Evolutionary conservation across 768 basidiomycete species (phyloP).

Genomic region (Tricholomella constricta): DNA sequence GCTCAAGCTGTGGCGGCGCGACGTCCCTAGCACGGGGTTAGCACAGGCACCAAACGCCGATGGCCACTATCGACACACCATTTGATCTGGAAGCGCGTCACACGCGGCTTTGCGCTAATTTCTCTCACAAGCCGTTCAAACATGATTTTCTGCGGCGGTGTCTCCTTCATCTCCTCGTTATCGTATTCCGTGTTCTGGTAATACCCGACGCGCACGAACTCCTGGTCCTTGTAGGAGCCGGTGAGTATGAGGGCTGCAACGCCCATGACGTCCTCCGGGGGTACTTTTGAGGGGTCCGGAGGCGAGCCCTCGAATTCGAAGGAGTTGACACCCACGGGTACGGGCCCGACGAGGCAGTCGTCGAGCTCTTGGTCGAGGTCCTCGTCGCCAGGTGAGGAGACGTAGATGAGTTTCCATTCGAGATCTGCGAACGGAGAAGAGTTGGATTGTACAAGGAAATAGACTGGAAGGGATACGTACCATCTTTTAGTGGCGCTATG

Average conservation of each 20-base stretch:
- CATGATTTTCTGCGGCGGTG: conserved; percentile 64
- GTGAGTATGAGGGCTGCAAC: conserved; percentile 97
- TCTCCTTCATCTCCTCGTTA: conserved; percentile 86
- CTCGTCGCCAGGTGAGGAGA: conserved; percentile 89
- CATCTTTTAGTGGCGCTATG: conserved; percentile 87
- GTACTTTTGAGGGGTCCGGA: conserved; percentile 84
- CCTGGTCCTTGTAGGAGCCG: conserved; percentile 93
- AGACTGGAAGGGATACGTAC: conserved; percentile 38
- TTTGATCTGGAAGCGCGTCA: conserved; percentile 90
- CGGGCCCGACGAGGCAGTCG: conserved; percentile 95
- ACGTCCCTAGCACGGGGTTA: conserved; percentile 57
- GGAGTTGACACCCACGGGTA: conserved; percentile 94
- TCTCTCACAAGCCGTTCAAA: conserved; percentile 85
- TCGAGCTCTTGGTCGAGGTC: conserved; percentile 97
- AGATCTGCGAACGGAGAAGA: conserved; percentile 59
- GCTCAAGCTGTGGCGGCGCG: conserved; percentile 46
- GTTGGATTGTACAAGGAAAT: not conserved
- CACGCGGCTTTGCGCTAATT: conserved; percentile 88
- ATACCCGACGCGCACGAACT: conserved; percentile 99
- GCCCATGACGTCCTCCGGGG: conserved; percentile 87
- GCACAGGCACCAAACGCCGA: not conserved
- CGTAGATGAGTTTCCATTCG: conserved; percentile 98
- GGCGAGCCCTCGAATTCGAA: conserved; percentile 94
- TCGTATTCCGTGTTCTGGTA: conserved; percentile 99
- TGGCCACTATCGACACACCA: conserved; percentile 49